Percentiles rank a stretch among this genome's conserved stretches.
These are phyloP conservation scores for Grosmannia penicillata DNA, from an alignment of 2,329 filamentous ascomycete genomes.

Conservation along the genomic window DNA sequence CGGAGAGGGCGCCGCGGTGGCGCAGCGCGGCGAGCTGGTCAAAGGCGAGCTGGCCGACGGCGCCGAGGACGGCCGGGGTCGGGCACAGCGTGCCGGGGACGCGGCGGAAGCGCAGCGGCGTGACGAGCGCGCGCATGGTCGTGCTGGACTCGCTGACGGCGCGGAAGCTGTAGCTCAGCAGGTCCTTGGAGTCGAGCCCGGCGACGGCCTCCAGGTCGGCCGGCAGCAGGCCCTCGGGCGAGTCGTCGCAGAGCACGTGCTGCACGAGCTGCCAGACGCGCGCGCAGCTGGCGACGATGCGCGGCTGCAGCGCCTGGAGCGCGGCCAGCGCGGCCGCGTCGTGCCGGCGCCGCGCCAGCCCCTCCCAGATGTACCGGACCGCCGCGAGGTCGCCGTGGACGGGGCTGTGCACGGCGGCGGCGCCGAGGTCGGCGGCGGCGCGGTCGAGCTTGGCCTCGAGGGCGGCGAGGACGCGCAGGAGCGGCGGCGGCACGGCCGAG, in stretches of 20 bases:
- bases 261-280: slow-evolving; percentile 66
- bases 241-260: slow-evolving; percentile 77
- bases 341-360: slow-evolving; percentile 27
- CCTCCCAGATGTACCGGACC: slow-evolving; percentile 43
- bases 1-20: slow-evolving; percentile 86
- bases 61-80: slow-evolving; percentile 39
- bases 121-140: slow-evolving; percentile 48
- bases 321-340: slow-evolving; percentile 19
- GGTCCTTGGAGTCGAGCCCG: slow-evolving; percentile 69
- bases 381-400: slow-evolving; percentile 58
- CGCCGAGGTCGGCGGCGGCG: slow-evolving; percentile 50
- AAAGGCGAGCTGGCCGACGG: slow-evolving; percentile 62
- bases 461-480: slow-evolving; percentile 44
- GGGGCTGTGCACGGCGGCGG: slow-evolving; percentile 50
- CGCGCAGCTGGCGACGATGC: slow-evolving; percentile 45
- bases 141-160: slow-evolving; percentile 88
- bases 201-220: slow-evolving; percentile 60
- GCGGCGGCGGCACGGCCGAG: slow-evolving; percentile 24
- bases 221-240: slow-evolving; percentile 75
- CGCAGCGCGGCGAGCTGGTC: slow-evolving; percentile 68
- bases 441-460: slow-evolving; percentile 50
- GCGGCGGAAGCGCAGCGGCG: slow-evolving; percentile 34
- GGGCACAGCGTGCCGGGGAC: slow-evolving; percentile 30
- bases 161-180: slow-evolving; percentile 89
- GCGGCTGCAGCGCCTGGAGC: slow-evolving; percentile 30